Evolutionary conservation across 192 early-diverging fungal species (phyloP).

Genomic region (Powellomyces hirtus): DNA sequence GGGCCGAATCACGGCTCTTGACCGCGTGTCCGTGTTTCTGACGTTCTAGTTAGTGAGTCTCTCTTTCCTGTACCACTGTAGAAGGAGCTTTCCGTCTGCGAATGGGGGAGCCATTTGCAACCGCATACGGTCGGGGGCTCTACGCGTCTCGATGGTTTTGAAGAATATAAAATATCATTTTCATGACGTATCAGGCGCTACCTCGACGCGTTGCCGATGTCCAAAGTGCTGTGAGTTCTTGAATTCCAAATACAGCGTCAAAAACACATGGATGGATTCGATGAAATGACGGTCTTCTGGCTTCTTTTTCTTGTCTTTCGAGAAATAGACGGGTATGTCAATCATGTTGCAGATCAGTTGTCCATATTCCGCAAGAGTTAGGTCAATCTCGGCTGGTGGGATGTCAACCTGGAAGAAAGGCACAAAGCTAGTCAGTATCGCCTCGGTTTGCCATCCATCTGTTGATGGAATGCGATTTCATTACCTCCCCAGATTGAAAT

Average conservation of each 20-base stretch:
- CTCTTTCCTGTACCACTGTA: too few species aligned
- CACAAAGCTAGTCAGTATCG: not conserved
- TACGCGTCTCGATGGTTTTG: too few species aligned
- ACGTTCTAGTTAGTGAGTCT: too few species aligned
- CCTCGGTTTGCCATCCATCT: too few species aligned
- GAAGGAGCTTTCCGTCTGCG: too few species aligned
- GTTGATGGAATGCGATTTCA: not conserved
- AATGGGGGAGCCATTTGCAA: too few species aligned
- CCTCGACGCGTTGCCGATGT: too few species aligned
- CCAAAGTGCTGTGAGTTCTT: slow-evolving; percentile 64
- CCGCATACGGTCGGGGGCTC: too few species aligned
- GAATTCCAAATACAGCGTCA: slow-evolving; percentile 55
- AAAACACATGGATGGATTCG: slow-evolving; percentile 50
- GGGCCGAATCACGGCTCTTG: too few species aligned
- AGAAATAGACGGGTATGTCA: slow-evolving; percentile 50
- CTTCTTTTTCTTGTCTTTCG: slow-evolving; percentile 20
- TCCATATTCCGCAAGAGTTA: slow-evolving; percentile 43
- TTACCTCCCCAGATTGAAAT: slow-evolving; percentile 33
- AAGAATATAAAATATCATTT: too few species aligned
- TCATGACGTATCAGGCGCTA: too few species aligned
- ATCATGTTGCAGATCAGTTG: slow-evolving; percentile 43
- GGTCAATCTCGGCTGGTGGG: slow-evolving; percentile 49
- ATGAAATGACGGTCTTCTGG: slow-evolving; percentile 28
- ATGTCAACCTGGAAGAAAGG: slow-evolving; percentile 29
- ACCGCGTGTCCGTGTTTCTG: too few species aligned